phyloP scores from a whole-genome alignment of 2,329 filamentous ascomycete species.

The Mollisia scopiformis region DNA sequence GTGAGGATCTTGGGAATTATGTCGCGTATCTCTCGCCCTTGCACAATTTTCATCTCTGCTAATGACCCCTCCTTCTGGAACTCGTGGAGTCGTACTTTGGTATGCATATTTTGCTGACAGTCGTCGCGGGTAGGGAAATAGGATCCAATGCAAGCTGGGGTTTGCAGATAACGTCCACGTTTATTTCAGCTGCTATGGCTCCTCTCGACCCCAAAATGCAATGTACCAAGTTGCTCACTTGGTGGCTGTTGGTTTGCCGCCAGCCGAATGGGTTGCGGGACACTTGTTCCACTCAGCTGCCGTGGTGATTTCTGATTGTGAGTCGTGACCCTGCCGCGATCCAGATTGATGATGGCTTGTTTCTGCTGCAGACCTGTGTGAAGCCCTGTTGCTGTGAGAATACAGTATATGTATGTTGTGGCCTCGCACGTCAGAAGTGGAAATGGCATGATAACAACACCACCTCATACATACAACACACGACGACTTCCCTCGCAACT shows the following conservation, averaged over 20 bases:
- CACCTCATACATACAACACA: background rate
- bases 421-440: background rate
- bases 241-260: background rate
- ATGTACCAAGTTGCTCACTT: background rate
- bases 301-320: background rate
- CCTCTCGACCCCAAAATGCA: background rate
- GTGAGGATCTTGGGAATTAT: background rate
- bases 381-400: background rate
- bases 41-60: background rate
- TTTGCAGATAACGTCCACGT: background rate
- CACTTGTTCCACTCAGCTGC: background rate
- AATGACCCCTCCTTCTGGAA: background rate
- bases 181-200: background rate
- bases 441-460: background rate
- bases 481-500: background rate
- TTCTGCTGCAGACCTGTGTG: background rate
- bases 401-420: background rate
- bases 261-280: background rate
- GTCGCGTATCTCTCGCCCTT: background rate
- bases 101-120: background rate
- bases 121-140: background rate
- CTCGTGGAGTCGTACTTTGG: too few species aligned
- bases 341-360: background rate
- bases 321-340: background rate
- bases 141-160: background rate